Percentiles rank a stretch among this genome's conserved stretches.
Conservation (phyloP, 306 rosid genomes). For the Medicago truncatula region MtrunA17r5.0-ANR NC_053043.1:8448501-8449000, state of each 20-base stretch:
- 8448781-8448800: slow-evolving; percentile 20
- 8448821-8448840: neutral
- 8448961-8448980: no score
- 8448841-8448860: slow-evolving; percentile 7
- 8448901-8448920: no score
- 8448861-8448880: neutral
- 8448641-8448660: neutral
- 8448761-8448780: slow-evolving; percentile 15
- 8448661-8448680: neutral
- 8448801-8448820: neutral
- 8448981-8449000: no score
- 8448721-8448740: neutral
- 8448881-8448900: no score
- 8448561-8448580: slow-evolving; percentile 23
- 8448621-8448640: no score
- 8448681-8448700: neutral
- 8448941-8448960: no score
- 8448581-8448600: slow-evolving; percentile 9
- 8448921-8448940: no score
- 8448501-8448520: neutral
- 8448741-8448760: slow-evolving; percentile 10
- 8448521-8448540: neutral
- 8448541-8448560: slow-evolving; percentile 8
- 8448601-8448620: slow-evolving; percentile 6
- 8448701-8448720: slow-evolving; percentile 1